Base-by-base conservation (phyloP, 2,329 filamentous ascomycete genomes). In the Colletotrichum kahawae region DNA sequence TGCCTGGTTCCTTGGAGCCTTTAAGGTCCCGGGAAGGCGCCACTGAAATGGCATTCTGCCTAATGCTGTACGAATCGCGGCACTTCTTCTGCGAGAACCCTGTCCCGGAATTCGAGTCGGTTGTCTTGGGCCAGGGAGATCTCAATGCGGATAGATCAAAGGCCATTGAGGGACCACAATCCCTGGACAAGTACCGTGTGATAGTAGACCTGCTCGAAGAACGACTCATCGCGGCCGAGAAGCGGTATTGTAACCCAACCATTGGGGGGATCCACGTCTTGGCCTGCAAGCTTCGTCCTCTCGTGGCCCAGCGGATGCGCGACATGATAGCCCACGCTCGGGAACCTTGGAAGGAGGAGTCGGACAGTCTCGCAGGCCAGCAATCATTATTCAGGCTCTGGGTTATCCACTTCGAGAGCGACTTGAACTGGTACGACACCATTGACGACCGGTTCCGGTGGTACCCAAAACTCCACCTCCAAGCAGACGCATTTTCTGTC, bases 361-460 rank as follows among this genome's bases (percentile, higher is more conserved):
- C 83, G 1, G 89, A 91, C 74, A 85, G 89, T 7, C 83, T 84
- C 24, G 85, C 84, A 21, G 81, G 85, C n/a, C 86, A 87, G 57
- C 90, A 92, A 79, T 89, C 89, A 67, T 81, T 91, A 6, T 92
- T 92, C 84, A 88, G 88, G 77, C 82, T 91, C 10, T 84, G 89
- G 4, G 78, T 92, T 33, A 84, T 86, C 38, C 83, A 86, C 31
- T 84, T 86, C 13, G 88, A 90, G 77, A 85, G 88, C 75, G 86
- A 87, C 69, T 79, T 87, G 6, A 81, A 82, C 12, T 82, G 87
- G 21, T 89, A 89, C 77, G 80, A 84, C 24, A 79, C 83, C 2
- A 82, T 87, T 70, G 81, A 82, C 18, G 82, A 85, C 1, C 87
- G 87, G 4, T 92, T 91, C 79, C 78, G 88, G 10, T 92, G 90